Base-by-base conservation (phyloP, 495 filamentous ascomycete species). In the Daldinia childiae region DNA sequence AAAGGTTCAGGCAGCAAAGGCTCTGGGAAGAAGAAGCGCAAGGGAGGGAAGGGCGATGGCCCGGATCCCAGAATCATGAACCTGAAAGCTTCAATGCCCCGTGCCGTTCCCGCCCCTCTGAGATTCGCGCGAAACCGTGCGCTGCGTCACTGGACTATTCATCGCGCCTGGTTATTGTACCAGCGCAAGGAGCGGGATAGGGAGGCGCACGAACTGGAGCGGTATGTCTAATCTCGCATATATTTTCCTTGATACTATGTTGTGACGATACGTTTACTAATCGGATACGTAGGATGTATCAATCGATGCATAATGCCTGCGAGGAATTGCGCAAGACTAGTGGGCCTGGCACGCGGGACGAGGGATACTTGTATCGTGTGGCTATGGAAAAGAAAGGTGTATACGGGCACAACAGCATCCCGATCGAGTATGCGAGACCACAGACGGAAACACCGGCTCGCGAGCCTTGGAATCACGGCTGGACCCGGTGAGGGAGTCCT, bases 61-160 rank as follows among this genome's bases (percentile, higher is more conserved):
- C 72, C 69, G 0, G 76, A 76, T 50, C 74, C 74, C 0, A 62
- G 74, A 30, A 73, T 78, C 60, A 0, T 64, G 34, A 78, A 71
- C 48, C 68, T 78, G 11, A 76, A 76, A n/a, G 34, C 38, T 6
- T 68, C 76, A 4, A 78, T 76, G 73, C 76, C 76, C 29, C 76
- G 76, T 9, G 54, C 51, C 2, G 71, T 76, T 1, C 92, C 92
- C 0, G 89, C 92, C 2, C 93, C 94, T 2, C 87, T 98, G 69
- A 88, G 92, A 68, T 91, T 97, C 86, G 92, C 88, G 27, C 93
- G 94, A 69, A 91, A 91, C 82, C 91, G 95, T 61, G 87, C 88
- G 82, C 90, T 98, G 71, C 92, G 95, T 26, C 95, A 99, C 84
- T 99, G 96, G 95, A 97, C 95, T 58, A 98, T 99, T 84, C 94